Evolutionary conservation across 2,329 filamentous ascomycete genomes (phyloP).

Genomic region (Zymoseptoria brevis): DNA sequence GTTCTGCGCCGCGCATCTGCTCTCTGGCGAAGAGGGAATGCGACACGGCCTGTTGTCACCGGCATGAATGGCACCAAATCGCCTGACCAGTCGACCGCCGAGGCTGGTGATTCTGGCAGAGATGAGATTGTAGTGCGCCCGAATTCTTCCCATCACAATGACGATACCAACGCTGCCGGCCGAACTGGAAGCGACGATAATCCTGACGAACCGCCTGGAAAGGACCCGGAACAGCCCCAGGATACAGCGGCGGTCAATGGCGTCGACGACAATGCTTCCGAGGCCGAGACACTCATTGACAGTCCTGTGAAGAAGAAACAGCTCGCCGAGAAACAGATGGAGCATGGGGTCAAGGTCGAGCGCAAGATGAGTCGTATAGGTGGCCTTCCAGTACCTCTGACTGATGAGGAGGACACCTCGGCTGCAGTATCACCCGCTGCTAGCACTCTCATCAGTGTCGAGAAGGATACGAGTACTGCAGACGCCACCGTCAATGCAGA

Average conservation of each 20-base stretch:
- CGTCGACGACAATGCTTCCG: slow-evolving; percentile 32
- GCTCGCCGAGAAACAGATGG: slow-evolving; percentile 29
- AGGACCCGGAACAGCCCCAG: neutral
- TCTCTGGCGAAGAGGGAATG: slow-evolving; percentile 6
- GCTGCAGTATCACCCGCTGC: slow-evolving; percentile 22
- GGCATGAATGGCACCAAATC: slow-evolving; percentile 27
- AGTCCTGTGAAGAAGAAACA: slow-evolving; percentile 34
- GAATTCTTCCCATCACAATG: neutral
- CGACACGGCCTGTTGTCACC: slow-evolving; percentile 5
- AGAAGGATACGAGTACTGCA: slow-evolving; percentile 8
- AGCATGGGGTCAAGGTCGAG: slow-evolving; percentile 12
- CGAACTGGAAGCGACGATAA: neutral
- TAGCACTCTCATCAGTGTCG: slow-evolving; percentile 20
- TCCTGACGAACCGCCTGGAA: neutral
- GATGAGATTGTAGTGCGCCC: slow-evolving; percentile 2
- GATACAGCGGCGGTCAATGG: slow-evolving; percentile 9
- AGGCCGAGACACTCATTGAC: slow-evolving; percentile 44
- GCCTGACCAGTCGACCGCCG: slow-evolving; percentile 16
- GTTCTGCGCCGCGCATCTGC: neutral
- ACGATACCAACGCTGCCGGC: neutral
- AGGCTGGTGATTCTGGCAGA: slow-evolving; percentile 9
- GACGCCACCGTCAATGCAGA: neutral
- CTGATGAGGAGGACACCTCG: slow-evolving; percentile 26
- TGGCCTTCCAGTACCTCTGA: slow-evolving; percentile 24
- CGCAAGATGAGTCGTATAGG: slow-evolving; percentile 23